Conservation (phyloP, 345 rosid genomes). For the Draba incana region DNA sequence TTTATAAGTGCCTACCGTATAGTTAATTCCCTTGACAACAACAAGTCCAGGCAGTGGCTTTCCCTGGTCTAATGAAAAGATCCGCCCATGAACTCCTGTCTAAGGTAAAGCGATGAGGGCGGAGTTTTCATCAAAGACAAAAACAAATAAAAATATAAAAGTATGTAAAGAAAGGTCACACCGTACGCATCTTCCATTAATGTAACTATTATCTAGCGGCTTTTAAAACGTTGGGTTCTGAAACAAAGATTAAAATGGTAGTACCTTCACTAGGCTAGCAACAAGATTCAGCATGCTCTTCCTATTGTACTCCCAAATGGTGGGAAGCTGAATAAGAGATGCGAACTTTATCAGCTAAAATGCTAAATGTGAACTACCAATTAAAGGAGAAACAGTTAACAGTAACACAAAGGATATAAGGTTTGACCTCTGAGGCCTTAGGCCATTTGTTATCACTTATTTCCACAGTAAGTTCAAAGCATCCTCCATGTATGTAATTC, state of each 20-base stretch:
- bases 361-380: conserved; percentile 10
- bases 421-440: conserved; percentile 70
- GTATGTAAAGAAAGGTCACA: neutral
- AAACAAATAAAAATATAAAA: neutral
- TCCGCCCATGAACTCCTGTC: conserved; percentile 93
- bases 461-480: conserved; percentile 97
- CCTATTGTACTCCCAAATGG: conserved; percentile 84
- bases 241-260: conserved; percentile 2
- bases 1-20: conserved; percentile 52
- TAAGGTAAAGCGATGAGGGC: conserved; percentile 35
- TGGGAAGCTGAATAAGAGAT: conserved; percentile 64
- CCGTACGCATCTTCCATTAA: neutral
- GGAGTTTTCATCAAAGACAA: conserved; percentile 6
- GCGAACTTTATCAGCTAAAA: conserved; percentile 28
- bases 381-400: conserved; percentile 23
- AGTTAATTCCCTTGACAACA: conserved; percentile 71
- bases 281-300: conserved; percentile 91
- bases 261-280: conserved; percentile 82
- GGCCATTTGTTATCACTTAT: conserved; percentile 97
- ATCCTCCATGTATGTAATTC: conserved; percentile 94
- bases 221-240: neutral
- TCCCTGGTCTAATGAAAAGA: conserved; percentile 76
- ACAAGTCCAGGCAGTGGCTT: conserved; percentile 76
- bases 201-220: neutral
- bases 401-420: conserved; percentile 11